Evolutionary conservation across 371 early-diverging fungal genomes (phyloP), one percentile per base, ranked within the genome.

Genomic region (Zychaea mexicana): DNA sequence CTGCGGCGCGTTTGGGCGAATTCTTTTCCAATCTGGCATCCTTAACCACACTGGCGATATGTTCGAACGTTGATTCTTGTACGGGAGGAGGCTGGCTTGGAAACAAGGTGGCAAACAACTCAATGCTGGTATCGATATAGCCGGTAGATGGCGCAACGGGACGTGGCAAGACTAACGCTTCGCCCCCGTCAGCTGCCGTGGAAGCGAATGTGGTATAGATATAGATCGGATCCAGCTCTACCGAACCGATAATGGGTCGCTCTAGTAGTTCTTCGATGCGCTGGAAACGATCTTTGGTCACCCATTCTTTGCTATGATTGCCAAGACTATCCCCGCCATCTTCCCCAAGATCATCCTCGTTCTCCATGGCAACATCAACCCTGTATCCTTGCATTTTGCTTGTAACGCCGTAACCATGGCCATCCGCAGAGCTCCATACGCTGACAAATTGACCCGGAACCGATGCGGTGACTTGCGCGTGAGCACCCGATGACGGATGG

Each of bases 21-120:
- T 93, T 85, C 60, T 90, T 86, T 69, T 95, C 87, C 56, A 85
- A 55, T 33, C 85, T 76, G 7, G 82, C 70, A 59, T 75, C 76
- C 66, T 91, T 92, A 36, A 90, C 78, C 19, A 84, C 73, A 58
- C 86, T 88, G 0, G 88, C 80, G 59, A 96, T 79, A 3, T 86
- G 81, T 33, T 96, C 96, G 59, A 96, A 81, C 21, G 86, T 68
- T 0, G 90, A 75, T 42, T 92, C 91, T 74, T 97, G 97, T 10
- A 86, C 80, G 3, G 83, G 73, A 22, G 90, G 85, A 1, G 85
- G 76, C 32, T 90, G 82, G 15, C 72, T 69, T 0, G 85, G 84
- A 52, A 92, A 88, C 15, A 96, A 59, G 0, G 86, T 76, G 0
- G 91, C 90, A 73, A 95, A 93, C 12, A 96, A 66, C 52, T 90